Percentiles rank a stretch among this genome's conserved stretches.
phyloP scores from a whole-genome alignment of 2,329 filamentous ascomycete species.

The Ascochyta viciae-villosae region DNA sequence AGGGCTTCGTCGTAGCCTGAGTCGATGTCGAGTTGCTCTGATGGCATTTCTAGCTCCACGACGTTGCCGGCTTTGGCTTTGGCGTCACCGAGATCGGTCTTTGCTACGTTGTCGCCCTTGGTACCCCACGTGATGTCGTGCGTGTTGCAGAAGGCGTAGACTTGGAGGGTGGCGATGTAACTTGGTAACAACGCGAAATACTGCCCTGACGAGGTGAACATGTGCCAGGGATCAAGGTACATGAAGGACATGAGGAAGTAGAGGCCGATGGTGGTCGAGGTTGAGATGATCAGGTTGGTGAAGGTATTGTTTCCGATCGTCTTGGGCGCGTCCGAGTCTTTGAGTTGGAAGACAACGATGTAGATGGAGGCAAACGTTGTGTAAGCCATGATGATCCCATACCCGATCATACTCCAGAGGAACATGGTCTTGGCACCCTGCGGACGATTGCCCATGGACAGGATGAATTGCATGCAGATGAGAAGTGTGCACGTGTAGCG shows the following conservation, averaged over 20 bases:
- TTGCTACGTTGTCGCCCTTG: constrained; percentile 95
- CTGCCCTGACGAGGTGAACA: constrained; percentile 89
- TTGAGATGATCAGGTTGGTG: constrained; percentile 90
- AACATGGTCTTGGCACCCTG: constrained; percentile 95
- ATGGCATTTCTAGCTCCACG: constrained; percentile 97
- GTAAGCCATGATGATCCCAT: constrained; percentile 93
- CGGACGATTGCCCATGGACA: constrained; percentile 93
- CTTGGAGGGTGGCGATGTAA: constrained; percentile 97
- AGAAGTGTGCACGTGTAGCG: constrained; percentile 86
- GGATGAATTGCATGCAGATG: constrained; percentile 93
- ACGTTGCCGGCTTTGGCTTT: constrained; percentile 74
- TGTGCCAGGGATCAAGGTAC: constrained; percentile 98
- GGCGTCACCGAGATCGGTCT: constrained; percentile 89
- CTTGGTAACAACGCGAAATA: constrained; percentile 92
- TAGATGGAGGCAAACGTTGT: constrained; percentile 89
- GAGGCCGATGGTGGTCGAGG: constrained; percentile 86
- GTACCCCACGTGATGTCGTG: constrained; percentile 99
- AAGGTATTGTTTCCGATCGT: constrained; percentile 85
- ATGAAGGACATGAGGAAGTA: constrained; percentile 97
- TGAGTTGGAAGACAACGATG: constrained; percentile 85
- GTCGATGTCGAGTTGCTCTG: constrained; percentile 97
- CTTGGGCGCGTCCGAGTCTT: constrained; percentile 58
- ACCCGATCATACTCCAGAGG: constrained; percentile 85
- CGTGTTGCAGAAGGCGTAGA: constrained; percentile 99
- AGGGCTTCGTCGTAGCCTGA: constrained; percentile 96